Percentiles rank a stretch among this genome's conserved stretches.
phyloP scores from a whole-genome alignment of 106 monocot species.

The Phalaenopsis aphrodite region DNA sequence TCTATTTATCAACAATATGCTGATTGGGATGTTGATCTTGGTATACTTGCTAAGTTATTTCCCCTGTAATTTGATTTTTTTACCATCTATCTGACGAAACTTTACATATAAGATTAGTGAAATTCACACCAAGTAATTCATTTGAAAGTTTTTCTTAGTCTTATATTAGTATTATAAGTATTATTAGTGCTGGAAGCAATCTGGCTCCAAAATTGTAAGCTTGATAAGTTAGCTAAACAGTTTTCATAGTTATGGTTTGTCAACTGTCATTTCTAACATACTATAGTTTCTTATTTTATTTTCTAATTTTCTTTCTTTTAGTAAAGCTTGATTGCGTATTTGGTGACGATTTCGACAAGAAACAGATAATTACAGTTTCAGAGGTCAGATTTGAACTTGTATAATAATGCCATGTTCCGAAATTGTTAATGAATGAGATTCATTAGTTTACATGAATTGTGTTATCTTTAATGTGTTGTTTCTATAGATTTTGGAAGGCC shows the following conservation, averaged over 20 bases:
- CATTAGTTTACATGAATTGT: not conserved
- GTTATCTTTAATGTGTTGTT: not conserved
- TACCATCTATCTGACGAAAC: not conserved
- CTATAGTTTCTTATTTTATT: not conserved
- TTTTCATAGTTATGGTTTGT: not conserved
- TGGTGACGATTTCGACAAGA: conserved; percentile 69
- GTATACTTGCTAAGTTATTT: conserved; percentile 22
- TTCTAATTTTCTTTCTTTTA: conserved; percentile 20
- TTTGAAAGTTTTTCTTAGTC: not conserved
- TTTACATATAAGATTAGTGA: not conserved
- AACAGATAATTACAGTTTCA: conserved; percentile 71
- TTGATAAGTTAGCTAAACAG: not conserved
- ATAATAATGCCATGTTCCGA: not conserved
- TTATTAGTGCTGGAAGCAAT: not conserved
- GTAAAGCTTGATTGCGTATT: conserved; percentile 98
- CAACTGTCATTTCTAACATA: not conserved
- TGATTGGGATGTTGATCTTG: conserved; percentile 98
- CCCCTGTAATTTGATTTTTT: not conserved
- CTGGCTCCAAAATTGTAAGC: not conserved
- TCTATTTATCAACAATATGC: conserved; percentile 79
- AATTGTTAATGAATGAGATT: not conserved
- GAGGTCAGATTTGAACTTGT: conserved; percentile 33
- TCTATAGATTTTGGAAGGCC: conserved; percentile 51
- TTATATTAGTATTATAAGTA: not conserved
- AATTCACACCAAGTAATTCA: not conserved